Base-by-base conservation (phyloP, 1,139 yeast genomes). In the Keqinozyma sinolaborantium region DNA sequence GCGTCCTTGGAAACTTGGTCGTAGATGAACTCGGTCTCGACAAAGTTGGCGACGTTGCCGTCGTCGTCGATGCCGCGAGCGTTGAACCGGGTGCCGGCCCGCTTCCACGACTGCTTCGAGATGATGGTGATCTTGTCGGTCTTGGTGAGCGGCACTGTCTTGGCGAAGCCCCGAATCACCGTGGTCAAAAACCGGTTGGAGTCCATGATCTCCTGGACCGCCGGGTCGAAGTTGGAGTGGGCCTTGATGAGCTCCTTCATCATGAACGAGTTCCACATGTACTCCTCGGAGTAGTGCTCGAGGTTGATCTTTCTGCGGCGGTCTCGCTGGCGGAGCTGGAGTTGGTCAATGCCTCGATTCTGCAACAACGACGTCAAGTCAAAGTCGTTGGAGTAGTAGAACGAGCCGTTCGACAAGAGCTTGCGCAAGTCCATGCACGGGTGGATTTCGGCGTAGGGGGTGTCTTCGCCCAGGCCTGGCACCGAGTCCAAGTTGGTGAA, bases 241-340 rank as follows among this genome's bases (percentile, higher is more conserved):
- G 84, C 90, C 33, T 73, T 70, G 40, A 86, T 70, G 39, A 94
- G 72, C 41, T 90, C 96, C 35, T 80, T 74, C 79, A 90, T 81
- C 79, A 94, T 77, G 54, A 85, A 92, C 5, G 83, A 74, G 55
- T 94, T 94, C 99, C 99, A 94, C 97, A 92, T 88, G 51, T 84
- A 92, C 44, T 90, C 92, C 36, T 78, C 79, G 51, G 83, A 90
- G 42, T 73, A 80, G 37, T 77, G 73, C 41, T 78, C 82, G 13
- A 44, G 34, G 30, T 53, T 51, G 26, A 51, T 31, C 44, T 40
- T 37, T 10, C 14, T 14, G 8, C 9, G 23, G 5, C 29, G 14
- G 11, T 26, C 9, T n/a, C 30, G 14, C 21, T 7, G 21, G 9
- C 7, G 21, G 14, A 38, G 23, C 35, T 24, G 42, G 5, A 5